phyloP scores from a whole-genome alignment of 2,329 filamentous ascomycete genomes.

The Sphaerulina vaccinii region DNA sequence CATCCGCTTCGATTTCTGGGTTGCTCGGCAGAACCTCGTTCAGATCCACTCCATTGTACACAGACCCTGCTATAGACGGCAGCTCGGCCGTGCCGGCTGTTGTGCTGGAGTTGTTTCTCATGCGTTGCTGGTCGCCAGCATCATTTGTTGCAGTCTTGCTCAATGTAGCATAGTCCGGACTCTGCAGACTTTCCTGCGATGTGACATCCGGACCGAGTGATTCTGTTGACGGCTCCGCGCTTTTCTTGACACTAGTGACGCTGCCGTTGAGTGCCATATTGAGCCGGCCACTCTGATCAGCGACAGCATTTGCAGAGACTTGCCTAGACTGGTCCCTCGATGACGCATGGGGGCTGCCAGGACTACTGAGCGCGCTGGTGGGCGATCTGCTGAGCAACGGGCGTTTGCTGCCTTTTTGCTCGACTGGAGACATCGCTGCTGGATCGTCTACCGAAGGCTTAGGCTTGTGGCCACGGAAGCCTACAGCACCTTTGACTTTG shows the following conservation, averaged over 20 bases:
- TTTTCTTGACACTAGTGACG: neutral
- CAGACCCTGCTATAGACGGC: conserved; percentile 59
- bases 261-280: conserved; percentile 12
- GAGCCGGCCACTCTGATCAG: conserved; percentile 23
- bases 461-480: conserved; percentile 46
- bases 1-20: conserved; percentile 47
- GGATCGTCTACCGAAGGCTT: conserved; percentile 38
- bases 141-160: conserved; percentile 11
- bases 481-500: conserved; percentile 82
- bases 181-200: conserved; percentile 17
- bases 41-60: conserved; percentile 60
- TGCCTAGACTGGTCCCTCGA: conserved; percentile 10
- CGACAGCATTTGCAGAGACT: conserved; percentile 15
- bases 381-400: conserved; percentile 28
- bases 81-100: conserved; percentile 14
- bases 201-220: conserved; percentile 12
- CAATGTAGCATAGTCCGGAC: neutral
- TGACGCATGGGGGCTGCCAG: conserved; percentile 24
- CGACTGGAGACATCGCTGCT: conserved; percentile 24
- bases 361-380: conserved; percentile 32
- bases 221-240: neutral
- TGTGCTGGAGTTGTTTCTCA: conserved; percentile 9
- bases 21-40: conserved; percentile 54
- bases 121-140: conserved; percentile 7
- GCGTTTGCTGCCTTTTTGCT: conserved; percentile 23